Evolutionary conservation across 768 basidiomycete genomes (phyloP).

Genomic region (Lactarius hengduanensis): DNA sequence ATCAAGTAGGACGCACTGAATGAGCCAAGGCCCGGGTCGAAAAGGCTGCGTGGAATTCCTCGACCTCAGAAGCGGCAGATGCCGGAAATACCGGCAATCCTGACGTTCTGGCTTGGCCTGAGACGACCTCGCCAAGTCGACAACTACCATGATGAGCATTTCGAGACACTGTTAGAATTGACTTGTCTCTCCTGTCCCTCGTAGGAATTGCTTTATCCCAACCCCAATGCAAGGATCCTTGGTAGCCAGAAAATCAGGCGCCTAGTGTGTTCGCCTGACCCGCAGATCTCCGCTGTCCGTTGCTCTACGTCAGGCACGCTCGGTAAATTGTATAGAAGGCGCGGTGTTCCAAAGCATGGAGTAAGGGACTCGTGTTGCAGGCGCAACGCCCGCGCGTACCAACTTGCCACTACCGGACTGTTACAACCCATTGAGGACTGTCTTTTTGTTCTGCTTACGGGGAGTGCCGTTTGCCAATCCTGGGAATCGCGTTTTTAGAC

Average conservation of each 20-base stretch:
- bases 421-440: neutral
- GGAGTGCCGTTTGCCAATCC: neutral
- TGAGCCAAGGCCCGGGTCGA: neutral
- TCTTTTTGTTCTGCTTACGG: neutral
- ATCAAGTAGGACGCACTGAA: neutral
- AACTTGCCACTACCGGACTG: neutral
- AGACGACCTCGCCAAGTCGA: neutral
- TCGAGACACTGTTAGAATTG: neutral
- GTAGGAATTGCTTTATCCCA: neutral
- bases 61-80: neutral
- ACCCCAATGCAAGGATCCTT: neutral
- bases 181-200: no score
- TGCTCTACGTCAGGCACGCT: neutral
- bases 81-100: neutral
- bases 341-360: neutral
- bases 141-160: neutral
- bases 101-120: no score
- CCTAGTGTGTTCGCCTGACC: neutral
- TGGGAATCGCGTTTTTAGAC: neutral
- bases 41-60: neutral
- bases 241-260: neutral
- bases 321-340: neutral
- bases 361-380: neutral
- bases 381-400: neutral
- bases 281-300: neutral